These are phyloP conservation scores for Strombidium stylifer DNA, from an alignment of 73 alveolate genomes.

Conservation along the genomic window DNA sequence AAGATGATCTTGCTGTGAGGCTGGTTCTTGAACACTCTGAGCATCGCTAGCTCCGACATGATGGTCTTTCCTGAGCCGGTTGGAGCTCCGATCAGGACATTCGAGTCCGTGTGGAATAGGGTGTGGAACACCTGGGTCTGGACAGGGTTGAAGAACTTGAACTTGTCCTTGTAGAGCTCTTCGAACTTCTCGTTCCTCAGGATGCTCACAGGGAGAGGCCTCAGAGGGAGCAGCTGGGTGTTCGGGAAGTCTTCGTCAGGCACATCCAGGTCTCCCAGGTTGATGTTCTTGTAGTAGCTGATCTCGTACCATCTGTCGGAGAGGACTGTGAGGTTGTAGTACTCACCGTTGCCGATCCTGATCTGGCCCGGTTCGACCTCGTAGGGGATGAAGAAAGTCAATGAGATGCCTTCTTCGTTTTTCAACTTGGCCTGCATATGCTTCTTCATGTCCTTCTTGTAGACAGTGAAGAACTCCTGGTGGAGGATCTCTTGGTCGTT, in stretches of 20 bases:
- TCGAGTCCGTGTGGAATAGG: slow-evolving; percentile 89
- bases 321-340: slow-evolving; percentile 72
- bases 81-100: slow-evolving; percentile 98
- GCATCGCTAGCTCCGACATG: slow-evolving; percentile 99
- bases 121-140: slow-evolving; percentile 96
- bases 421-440: slow-evolving; percentile 50
- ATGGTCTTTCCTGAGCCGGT: slow-evolving; percentile 98
- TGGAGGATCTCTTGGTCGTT: slow-evolving; percentile 94
- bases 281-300: slow-evolving; percentile 56
- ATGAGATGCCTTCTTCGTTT: slow-evolving; percentile 26
- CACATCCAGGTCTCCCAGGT: slow-evolving; percentile 81
- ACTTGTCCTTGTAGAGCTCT: slow-evolving; percentile 69
- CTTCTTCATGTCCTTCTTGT: slow-evolving; percentile 66
- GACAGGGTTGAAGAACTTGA: slow-evolving; percentile 98
- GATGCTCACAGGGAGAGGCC: slow-evolving; percentile 96
- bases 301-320: slow-evolving; percentile 94
- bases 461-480: slow-evolving; percentile 90
- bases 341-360: slow-evolving; percentile 59
- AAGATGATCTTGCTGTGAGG: slow-evolving; percentile 94
- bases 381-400: slow-evolving; percentile 95
- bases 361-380: slow-evolving; percentile 76
- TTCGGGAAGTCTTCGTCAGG: slow-evolving; percentile 93
- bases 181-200: slow-evolving; percentile 93
- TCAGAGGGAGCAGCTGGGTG: slow-evolving; percentile 94
- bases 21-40: slow-evolving; percentile 84